Percentiles rank a stretch among this genome's conserved stretches.
These are phyloP conservation scores for Aspergillus sp. DNA, from an alignment of 2,329 filamentous ascomycete species.

Conservation along the genomic window DNA sequence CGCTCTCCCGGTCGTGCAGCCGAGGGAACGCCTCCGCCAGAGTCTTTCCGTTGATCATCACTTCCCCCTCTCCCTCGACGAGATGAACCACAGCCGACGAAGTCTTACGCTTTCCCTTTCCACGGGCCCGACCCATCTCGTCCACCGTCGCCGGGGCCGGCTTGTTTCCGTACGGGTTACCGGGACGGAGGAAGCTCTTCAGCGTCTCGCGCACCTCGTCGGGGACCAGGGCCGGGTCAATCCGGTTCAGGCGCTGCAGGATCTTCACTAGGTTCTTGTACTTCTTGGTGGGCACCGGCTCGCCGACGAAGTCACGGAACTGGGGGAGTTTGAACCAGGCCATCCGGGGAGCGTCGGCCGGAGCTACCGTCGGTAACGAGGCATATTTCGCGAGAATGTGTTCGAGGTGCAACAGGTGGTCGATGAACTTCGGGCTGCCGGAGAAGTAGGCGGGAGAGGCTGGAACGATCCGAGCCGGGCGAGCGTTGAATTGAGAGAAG, in stretches of 20 bases:
- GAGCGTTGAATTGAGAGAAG: conserved; percentile 25
- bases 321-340: conserved; percentile 78
- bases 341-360: conserved; percentile 66
- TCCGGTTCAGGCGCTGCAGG: conserved; percentile 77
- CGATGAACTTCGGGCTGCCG: conserved; percentile 78
- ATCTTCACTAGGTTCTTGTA: conserved; percentile 75
- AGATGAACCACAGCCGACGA: conserved; percentile 81
- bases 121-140: conserved; percentile 72
- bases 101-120: conserved; percentile 81
- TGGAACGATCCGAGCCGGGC: conserved; percentile 72
- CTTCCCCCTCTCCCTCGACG: conserved; percentile 88
- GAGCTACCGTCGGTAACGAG: conserved; percentile 65
- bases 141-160: conserved; percentile 66
- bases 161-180: conserved; percentile 67
- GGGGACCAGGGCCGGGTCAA: conserved; percentile 75
- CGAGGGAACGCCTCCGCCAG: conserved; percentile 78
- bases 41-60: conserved; percentile 86
- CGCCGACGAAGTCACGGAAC: conserved; percentile 69
- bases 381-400: conserved; percentile 69
- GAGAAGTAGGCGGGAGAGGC: conserved; percentile 94
- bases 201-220: conserved; percentile 64
- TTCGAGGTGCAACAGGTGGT: conserved; percentile 73
- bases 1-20: conserved; percentile 90
- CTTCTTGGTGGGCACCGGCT: conserved; percentile 70
- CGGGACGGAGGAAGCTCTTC: conserved; percentile 67